Conservation (phyloP, 2,329 filamentous ascomycete species). For the Macrophomina tecta region DNA sequence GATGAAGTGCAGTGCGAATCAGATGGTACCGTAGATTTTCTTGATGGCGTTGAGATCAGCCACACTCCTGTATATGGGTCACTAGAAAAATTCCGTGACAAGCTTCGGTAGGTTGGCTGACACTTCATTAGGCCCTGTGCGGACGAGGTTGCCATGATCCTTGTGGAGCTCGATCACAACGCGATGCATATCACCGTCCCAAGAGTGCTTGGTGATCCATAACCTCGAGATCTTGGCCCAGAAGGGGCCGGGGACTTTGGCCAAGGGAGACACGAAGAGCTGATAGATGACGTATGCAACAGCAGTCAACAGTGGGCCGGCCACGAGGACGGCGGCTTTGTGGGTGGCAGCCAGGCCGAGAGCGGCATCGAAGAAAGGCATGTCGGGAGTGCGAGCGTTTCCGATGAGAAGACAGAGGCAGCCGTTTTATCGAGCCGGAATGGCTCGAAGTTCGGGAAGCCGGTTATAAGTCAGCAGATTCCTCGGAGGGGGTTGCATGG, state of each 20-base stretch:
- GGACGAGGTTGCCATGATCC: constrained; percentile 38
- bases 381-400: background rate
- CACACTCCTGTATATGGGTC: constrained; percentile 9
- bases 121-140: constrained; percentile 27
- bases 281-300: constrained; percentile 31
- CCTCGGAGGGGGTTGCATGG: constrained; percentile 8
- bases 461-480: background rate
- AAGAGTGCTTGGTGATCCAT: constrained; percentile 41
- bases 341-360: background rate
- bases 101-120: background rate
- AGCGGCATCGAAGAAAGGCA: constrained; percentile 20
- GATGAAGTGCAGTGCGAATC: background rate
- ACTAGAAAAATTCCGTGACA: background rate
- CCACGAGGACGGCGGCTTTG: background rate
- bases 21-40: constrained; percentile 35
- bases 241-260: constrained; percentile 39
- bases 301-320: background rate
- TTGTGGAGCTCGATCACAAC: constrained; percentile 39
- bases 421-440: constrained; percentile 12
- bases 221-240: constrained; percentile 36
- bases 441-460: background rate
- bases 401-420: background rate
- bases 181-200: constrained; percentile 40
- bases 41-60: constrained; percentile 28
- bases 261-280: constrained; percentile 33